phyloP scores from a whole-genome alignment of 495 filamentous ascomycete species.

The Penicillium psychrofluorescens region DNA sequence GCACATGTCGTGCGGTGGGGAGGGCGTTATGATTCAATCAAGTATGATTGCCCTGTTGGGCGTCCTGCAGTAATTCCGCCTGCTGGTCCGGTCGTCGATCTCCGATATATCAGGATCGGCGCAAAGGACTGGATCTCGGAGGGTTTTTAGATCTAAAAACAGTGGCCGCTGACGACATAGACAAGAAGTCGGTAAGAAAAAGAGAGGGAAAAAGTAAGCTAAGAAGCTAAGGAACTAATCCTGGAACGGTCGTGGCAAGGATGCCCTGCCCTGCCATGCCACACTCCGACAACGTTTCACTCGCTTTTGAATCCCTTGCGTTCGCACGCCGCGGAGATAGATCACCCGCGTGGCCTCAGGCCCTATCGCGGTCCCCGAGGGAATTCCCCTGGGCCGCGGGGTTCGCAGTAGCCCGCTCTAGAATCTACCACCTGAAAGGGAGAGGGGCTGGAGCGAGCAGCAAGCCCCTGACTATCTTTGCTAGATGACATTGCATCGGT shows the following conservation, averaged over 20 bases:
- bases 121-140: background rate
- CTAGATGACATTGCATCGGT: conserved; percentile 5
- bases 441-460: no score
- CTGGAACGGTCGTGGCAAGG: no score
- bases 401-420: background rate
- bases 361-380: no score
- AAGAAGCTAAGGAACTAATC: no score
- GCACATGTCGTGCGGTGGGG: conserved; percentile 52
- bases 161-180: background rate
- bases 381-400: no score
- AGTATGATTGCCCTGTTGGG: conserved; percentile 14
- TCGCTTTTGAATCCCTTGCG: no score
- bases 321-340: no score
- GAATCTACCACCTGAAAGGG: background rate
- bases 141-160: no score
- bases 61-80: conserved; percentile 16
- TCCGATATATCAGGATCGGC: background rate
- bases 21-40: conserved; percentile 15
- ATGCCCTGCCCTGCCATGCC: no score
- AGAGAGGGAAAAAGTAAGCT: no score
- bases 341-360: no score
- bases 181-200: background rate
- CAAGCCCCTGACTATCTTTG: background rate
- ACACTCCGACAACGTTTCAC: no score
- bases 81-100: background rate